phyloP scores from a whole-genome alignment of 2,329 filamentous ascomycete genomes.

The Colletotrichum sp. region DNA sequence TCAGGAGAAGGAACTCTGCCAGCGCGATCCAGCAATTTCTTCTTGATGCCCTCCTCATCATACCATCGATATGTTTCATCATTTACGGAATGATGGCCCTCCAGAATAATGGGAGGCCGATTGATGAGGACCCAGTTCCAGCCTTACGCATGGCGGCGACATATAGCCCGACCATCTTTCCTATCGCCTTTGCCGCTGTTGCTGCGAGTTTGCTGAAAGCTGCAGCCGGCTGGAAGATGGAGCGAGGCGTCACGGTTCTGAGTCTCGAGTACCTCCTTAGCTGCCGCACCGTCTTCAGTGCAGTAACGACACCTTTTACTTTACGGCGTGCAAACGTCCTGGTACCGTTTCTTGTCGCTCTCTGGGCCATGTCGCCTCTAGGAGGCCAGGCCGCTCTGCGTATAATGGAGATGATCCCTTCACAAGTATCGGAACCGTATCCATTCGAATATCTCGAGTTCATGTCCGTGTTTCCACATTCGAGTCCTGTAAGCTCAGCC shows the following conservation, averaged over 20 bases:
- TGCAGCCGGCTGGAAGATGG: conserved; percentile 1
- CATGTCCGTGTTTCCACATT: neutral
- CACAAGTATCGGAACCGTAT: neutral
- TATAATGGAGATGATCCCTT: neutral
- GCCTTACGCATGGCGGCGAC: neutral
- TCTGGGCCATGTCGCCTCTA: neutral
- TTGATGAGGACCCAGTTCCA: neutral
- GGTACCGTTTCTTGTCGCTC: neutral
- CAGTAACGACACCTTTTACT: neutral
- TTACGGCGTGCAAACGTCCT: neutral
- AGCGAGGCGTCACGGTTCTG: neutral
- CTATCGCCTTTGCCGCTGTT: neutral
- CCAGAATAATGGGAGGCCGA: neutral
- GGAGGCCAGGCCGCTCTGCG: neutral
- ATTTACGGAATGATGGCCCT: neutral
- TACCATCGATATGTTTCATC: too few relatives aligned
- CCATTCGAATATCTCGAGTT: neutral
- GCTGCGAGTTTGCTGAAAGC: neutral
- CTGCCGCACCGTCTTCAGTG: neutral
- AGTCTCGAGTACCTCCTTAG: neutral
- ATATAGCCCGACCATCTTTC: neutral
- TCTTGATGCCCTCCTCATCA: too few relatives aligned
- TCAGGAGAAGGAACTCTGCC: too few relatives aligned
- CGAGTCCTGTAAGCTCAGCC: neutral
- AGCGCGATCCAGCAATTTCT: too few relatives aligned